Evolutionary conservation across 805 yeast species (phyloP), one percentile per base, ranked within the genome.

Genomic region (Pichia nakasei): DNA sequence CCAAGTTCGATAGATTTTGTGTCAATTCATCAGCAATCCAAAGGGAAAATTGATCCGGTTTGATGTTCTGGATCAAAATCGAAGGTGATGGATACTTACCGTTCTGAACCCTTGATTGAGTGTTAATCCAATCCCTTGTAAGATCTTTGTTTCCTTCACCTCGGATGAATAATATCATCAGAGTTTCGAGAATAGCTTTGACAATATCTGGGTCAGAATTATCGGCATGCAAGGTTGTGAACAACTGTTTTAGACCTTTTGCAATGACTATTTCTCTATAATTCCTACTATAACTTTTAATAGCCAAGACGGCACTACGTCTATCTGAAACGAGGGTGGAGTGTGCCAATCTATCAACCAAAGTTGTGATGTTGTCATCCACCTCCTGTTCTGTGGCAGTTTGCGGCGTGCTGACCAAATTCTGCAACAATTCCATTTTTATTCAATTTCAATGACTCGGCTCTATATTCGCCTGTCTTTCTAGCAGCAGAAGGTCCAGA

Each of bases 1-100:
- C 66, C 17, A 73, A 57, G 13, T 75, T 66, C 38, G 73, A 72
- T 11, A 68, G 70, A 29, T 69, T 65, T 63, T 85, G 89, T 1
- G 89, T 83, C 53, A 93, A 68, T 55, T 87, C 97, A 63, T 93
- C 98, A 0, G 97, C 87, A 27, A 93, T 85, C 95, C 97, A 89
- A 44, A 89, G 65, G 0, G 96, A 85, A 51, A 93, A 85, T 55
- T 87, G 95, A 58, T 89, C 97, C 12, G 78, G 75, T 5, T 68
- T 63, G 3, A 71, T 60, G 47, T 69, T 72, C 36, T 75, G 74
- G 40, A 73, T 78, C 61, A 75, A 64, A 22, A 78, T 65, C 18
- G 80, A 64, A 3, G 93, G 93, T 3, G 88, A 79, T 0, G 89
- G 86, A 51, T 83, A 84, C 55, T 82, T 82, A 12, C 91, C 91